phyloP scores from a whole-genome alignment of 768 basidiomycete genomes.

The Exidia glandulosa region DNA sequence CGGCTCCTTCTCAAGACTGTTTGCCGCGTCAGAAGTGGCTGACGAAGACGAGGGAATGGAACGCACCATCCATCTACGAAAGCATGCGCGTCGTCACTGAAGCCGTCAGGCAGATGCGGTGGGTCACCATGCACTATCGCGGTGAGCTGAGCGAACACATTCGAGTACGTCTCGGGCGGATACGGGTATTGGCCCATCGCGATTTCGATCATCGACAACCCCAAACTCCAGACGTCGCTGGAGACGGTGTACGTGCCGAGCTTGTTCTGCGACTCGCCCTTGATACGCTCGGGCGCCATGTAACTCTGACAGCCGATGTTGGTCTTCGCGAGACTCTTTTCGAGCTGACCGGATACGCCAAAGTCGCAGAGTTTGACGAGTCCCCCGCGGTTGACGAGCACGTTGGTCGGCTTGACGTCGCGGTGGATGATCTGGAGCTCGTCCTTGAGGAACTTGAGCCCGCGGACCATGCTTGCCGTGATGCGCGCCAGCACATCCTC shows the following conservation, averaged over 20 bases:
- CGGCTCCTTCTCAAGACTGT: constrained; percentile 65
- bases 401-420: constrained; percentile 89
- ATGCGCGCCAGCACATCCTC: constrained; percentile 81
- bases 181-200: constrained; percentile 88
- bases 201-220: constrained; percentile 87
- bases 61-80: constrained; percentile 65
- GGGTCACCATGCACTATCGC: constrained; percentile 95
- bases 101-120: constrained; percentile 69
- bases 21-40: neutral
- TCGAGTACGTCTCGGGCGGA: constrained; percentile 92
- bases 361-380: constrained; percentile 95
- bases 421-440: constrained; percentile 79
- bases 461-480: constrained; percentile 71
- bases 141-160: constrained; percentile 93
- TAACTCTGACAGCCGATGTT: constrained; percentile 98
- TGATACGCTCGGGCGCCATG: constrained; percentile 99
- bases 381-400: constrained; percentile 81
- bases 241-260: constrained; percentile 89
- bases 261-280: constrained; percentile 82
- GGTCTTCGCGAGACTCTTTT: constrained; percentile 92
- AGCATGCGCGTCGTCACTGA: constrained; percentile 59
- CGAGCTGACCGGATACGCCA: constrained; percentile 96
- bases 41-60: neutral
- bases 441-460: constrained; percentile 92
- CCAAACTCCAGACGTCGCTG: constrained; percentile 96